Evolutionary conservation across 2,329 filamentous ascomycete species (phyloP).

Genomic region (Clarireedia monteithiana): DNA sequence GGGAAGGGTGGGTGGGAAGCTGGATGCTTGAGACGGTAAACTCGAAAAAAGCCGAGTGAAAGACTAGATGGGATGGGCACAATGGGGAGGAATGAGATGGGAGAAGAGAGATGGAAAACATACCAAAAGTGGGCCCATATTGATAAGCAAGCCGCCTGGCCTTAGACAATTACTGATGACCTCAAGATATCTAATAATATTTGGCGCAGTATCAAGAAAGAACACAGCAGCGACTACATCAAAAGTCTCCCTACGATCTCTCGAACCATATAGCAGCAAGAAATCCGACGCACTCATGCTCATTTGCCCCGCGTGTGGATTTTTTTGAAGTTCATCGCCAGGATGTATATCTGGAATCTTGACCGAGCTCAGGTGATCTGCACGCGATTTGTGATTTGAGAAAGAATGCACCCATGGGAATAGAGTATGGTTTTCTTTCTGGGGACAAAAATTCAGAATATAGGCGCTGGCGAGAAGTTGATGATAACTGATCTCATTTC

Average conservation of each 20-base stretch:
- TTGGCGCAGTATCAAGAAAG: constrained; percentile 95
- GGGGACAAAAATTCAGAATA: constrained; percentile 60
- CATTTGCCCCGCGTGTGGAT: constrained; percentile 54
- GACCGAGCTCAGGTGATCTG: constrained; percentile 68
- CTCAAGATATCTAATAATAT: constrained; percentile 83
- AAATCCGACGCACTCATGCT: constrained; percentile 93
- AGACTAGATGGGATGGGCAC: too few relatives aligned
- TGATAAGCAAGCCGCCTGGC: constrained; percentile 74
- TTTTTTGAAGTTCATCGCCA: constrained; percentile 41
- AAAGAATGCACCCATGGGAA: constrained; percentile 84
- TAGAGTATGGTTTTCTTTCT: constrained; percentile 58
- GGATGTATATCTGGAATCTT: constrained; percentile 76
- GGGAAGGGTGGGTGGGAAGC: not conserved
- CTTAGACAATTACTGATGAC: constrained; percentile 72
- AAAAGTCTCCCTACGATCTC: constrained; percentile 54
- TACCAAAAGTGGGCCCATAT: constrained; percentile 72
- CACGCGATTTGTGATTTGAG: constrained; percentile 70
- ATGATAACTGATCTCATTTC: constrained; percentile 96
- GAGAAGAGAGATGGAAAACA: not conserved
- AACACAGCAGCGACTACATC: constrained; percentile 86
- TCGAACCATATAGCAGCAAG: constrained; percentile 69
- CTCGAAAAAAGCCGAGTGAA: too few relatives aligned
- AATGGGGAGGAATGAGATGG: not conserved
- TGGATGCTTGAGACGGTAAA: too few relatives aligned
- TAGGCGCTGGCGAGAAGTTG: constrained; percentile 81